Percentiles rank a stretch among this genome's conserved stretches.
phyloP scores from a whole-genome alignment of 495 filamentous ascomycete species.

The Aspergillus asperescens region DNA sequence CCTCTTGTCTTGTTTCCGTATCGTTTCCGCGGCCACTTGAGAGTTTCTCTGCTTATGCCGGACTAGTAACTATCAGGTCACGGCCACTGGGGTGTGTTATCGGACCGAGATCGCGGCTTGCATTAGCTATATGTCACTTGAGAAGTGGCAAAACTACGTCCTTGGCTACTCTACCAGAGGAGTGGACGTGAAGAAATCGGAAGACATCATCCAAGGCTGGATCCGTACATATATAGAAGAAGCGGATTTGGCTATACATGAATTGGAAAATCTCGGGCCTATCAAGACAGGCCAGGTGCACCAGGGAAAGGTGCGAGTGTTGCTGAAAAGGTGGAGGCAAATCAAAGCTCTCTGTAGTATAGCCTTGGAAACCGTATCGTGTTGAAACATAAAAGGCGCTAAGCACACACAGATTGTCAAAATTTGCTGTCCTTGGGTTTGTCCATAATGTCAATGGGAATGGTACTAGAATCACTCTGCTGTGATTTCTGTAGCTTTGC shows the following conservation, averaged over 20 bases:
- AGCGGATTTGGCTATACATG: slow-evolving; percentile 32
- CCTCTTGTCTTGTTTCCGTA: too few relatives aligned
- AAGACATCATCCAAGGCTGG: slow-evolving; percentile 36
- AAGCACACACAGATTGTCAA: neutral
- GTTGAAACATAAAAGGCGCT: slow-evolving; percentile 5
- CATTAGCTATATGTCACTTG: slow-evolving; percentile 41
- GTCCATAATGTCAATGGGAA: slow-evolving; percentile 31
- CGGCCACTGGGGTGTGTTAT: slow-evolving; percentile 57
- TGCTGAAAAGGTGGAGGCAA: slow-evolving; percentile 49
- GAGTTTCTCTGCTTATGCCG: slow-evolving; percentile 8
- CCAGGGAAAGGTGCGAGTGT: slow-evolving; percentile 27
- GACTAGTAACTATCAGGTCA: slow-evolving; percentile 57
- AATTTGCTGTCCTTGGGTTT: neutral
- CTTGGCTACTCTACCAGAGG: slow-evolving; percentile 36
- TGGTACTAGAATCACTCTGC: slow-evolving; percentile 24
- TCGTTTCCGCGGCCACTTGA: slow-evolving; percentile 2
- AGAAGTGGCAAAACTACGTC: slow-evolving; percentile 44
- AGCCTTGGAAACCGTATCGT: slow-evolving; percentile 26
- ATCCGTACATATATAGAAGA: slow-evolving; percentile 34
- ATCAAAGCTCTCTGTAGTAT: slow-evolving; percentile 39
- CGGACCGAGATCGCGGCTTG: slow-evolving; percentile 68
- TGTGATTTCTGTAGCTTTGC: slow-evolving; percentile 21
- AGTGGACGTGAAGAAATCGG: slow-evolving; percentile 29
- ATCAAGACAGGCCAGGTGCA: slow-evolving; percentile 20
- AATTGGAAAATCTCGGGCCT: slow-evolving; percentile 28